Base-by-base conservation (phyloP, 352 stramenopile genomes). In the Phytophthora cryptogea region DNA sequence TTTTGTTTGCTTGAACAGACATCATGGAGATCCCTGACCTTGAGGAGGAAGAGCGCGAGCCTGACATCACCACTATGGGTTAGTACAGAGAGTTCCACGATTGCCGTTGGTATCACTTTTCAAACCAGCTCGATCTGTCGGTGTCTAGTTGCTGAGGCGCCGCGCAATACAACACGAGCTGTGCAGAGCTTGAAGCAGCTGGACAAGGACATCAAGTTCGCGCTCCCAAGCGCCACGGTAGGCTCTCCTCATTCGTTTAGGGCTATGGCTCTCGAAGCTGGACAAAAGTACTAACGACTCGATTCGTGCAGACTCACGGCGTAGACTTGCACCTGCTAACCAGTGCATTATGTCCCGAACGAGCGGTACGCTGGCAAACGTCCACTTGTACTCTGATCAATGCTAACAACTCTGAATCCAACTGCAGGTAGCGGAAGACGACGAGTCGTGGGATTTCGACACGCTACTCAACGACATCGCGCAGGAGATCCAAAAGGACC, bases 11-110 rank as follows among this genome's bases (percentile, higher is more conserved):
- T 42, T 59, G 33, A 40, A 31, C 41, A 92, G 83, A 90, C 23
- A 86, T 92, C 33, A 69, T 89, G 27, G 83, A 93, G 66, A 91
- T 93, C 39, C 83, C 83, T 0, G 83, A 93, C 58, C 57, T 93
- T 6, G 81, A 93, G 33, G 83, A 93, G 59, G 83, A 93, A 64
- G 83, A 93, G 43, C 83, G 83, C 14, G 81, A 91, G 50, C 76
- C 70, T 0, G 83, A 91, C 46, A 86, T 93, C 52, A 93, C 83
- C 16, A 87, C 71, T 71, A 62, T 61, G 50, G 52, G 50, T 52
- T 13, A 59, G 39, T 54, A 11, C 6, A 23, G 20, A 23, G 1
- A 23, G 20, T 30, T 53, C 43, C 32, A n/a, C 0, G 44, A 14
- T 5, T 8, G 3, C 16, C 17, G 4, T 16, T 9, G 17, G 3